Evolutionary conservation across 495 filamentous ascomycete genomes (phyloP), one percentile per base, ranked within the genome.

Genomic region (Thermochaetoides thermophila): DNA sequence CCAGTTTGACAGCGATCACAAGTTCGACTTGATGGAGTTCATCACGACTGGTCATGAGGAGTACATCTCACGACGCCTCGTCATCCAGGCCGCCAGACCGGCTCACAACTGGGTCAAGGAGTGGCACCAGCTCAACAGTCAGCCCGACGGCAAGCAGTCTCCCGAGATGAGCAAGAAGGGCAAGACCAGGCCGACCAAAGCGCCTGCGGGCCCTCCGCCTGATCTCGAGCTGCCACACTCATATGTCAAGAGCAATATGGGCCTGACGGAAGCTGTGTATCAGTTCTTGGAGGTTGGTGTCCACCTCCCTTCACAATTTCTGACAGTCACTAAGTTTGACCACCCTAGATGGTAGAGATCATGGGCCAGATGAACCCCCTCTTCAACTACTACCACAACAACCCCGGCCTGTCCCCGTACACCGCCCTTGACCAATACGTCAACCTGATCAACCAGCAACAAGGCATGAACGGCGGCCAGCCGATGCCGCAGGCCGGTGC

Each of bases 91-190:
- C 2, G 66, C 65, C 7, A 60, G 59, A 28, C 68, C 68, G 8
- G 42, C 58, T 11, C 67, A 70, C 32, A 59, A 60, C 27, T 72
- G 68, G 68, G 49, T 55, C 31, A 71, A 72, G 48, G 67, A 70
- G 17, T 72, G 67, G 66, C 49, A 51, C 17, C 62, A 53, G 20
- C 44, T 68, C 5, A 72, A 72, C 37, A 39, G 42, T 1, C 55
- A 67, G 17, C n/a, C n/a, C n/a, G 76, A 82, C 34, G 60, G 61
- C 32, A 81, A 78, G 44, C 66, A 72, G 39, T 83, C 79, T 13
- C 80, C 80, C 3, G 79, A 80, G 47, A 64, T 71, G 66, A 71
- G 70, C 44, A 85, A 85, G 48, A 73, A 78, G 48, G 73, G 67
- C 44, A 78, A 75, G 42, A 34, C 53, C 3, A 63, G 57, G 42